Evolutionary conservation across 1,284 basidiomycete species (phyloP), one percentile per base, ranked within the genome.

Genomic region (Ganoderma multipileum): DNA sequence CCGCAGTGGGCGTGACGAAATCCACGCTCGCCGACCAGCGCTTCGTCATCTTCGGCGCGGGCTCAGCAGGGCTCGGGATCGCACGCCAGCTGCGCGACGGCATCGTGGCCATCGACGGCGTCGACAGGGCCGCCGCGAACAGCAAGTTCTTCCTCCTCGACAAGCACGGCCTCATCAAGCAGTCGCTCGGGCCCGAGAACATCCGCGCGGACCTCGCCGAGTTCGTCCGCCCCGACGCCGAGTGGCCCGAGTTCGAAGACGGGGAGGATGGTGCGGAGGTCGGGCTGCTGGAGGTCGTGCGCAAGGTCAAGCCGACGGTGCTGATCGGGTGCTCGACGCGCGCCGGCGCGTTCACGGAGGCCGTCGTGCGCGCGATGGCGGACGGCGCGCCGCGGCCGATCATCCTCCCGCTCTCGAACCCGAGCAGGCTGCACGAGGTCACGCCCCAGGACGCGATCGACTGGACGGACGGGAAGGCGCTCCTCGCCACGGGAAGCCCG

Each of bases 361-460:
- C 91, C 64, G 84, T 96, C 54, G 79, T 94, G 41, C 83, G 83
- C 72, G 87, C 89, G 63, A 95, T 95, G 93, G 84, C 86, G 36
- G 84, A 86, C 71, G 82, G 85, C 64, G 86, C 86, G 28, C 91
- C 92, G 41, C 81, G 91, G 68, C 94, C 94, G 0, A 91, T 95
- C 77, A 93, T 96, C 72, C 84, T 95, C 71, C 93, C 94, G 14
- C 83, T 96, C 73, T 93, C 91, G 62, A 96, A 96, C 80, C 95
- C 94, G 6, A 95, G 90, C 71, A 80, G 83, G 41, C 83, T 95
- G 64, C 90, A 90, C 58, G 94, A 95, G 79, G 91, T 92, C 2
- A 86, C 89, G 69, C 94, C 94, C 3, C 83, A 86, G 72, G 87
- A 94, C 75, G 86, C 90, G 55, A 89, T 90, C 73, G 83, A 89